Evolutionary conservation across 2,329 filamentous ascomycete species (phyloP).

Genomic region (Lachnum nothofagi): DNA sequence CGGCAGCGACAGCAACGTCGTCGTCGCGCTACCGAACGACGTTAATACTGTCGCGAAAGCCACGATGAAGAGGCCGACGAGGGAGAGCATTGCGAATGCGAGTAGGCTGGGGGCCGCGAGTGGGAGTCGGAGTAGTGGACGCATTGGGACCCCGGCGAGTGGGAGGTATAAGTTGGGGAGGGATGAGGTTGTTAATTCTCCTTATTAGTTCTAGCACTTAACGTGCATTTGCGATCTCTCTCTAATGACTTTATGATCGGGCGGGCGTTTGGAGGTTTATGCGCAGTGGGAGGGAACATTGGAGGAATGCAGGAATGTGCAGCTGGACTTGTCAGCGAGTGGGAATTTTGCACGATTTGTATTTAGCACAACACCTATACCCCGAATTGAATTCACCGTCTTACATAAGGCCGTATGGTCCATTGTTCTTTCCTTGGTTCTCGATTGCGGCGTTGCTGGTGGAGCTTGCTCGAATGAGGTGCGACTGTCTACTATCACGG

Average conservation of each 20-base stretch:
- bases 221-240: not conserved
- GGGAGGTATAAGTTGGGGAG: slow-evolving; percentile 68
- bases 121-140: slow-evolving; percentile 40
- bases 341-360: slow-evolving; percentile 19
- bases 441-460: too few relatives aligned
- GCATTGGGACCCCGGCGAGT: slow-evolving; percentile 50
- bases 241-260: slow-evolving; percentile 12
- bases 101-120: slow-evolving; percentile 44
- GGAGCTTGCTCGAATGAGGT: too few relatives aligned
- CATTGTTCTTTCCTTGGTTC: too few relatives aligned
- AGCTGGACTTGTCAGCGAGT: slow-evolving; percentile 22
- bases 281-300: not conserved
- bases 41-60: slow-evolving; percentile 95
- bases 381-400: not conserved
- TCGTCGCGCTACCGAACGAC: slow-evolving; percentile 92
- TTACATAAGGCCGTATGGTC: too few relatives aligned
- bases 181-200: slow-evolving; percentile 77
- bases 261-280: slow-evolving; percentile 12
- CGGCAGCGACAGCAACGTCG: slow-evolving; percentile 94
- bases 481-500: too few relatives aligned
- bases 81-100: slow-evolving; percentile 74
- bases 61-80: slow-evolving; percentile 77
- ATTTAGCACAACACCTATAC: slow-evolving; percentile 21
- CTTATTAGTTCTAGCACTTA: slow-evolving; percentile 40
- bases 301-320: slow-evolving; percentile 9